Percentiles rank a stretch among this genome's conserved stretches.
Conservation (phyloP, 2,329 filamentous ascomycete species). For the Claviceps citrina region DNA sequence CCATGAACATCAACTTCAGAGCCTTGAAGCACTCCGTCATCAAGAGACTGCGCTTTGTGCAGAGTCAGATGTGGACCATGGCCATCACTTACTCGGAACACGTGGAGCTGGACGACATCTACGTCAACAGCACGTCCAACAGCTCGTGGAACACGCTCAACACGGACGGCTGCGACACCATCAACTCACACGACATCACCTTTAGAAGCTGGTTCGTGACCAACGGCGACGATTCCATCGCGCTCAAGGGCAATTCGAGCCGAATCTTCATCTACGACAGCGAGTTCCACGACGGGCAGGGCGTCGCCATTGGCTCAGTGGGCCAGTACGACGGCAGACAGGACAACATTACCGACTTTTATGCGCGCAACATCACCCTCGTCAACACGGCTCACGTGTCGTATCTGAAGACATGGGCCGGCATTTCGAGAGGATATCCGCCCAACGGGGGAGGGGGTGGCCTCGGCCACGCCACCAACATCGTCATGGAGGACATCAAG, state of each 20-base stretch:
- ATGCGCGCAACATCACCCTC: slow-evolving; percentile 30
- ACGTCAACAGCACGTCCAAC: slow-evolving; percentile 33
- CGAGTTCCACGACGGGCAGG: slow-evolving; percentile 32
- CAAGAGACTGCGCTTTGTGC: slow-evolving; percentile 32
- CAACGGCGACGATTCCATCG: slow-evolving; percentile 39
- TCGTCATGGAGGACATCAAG: slow-evolving; percentile 17
- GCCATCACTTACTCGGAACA: slow-evolving; percentile 33
- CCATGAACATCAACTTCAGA: slow-evolving; percentile 33
- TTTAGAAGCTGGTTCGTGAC: slow-evolving; percentile 34
- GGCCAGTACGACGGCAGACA: slow-evolving; percentile 34
- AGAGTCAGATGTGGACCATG: slow-evolving; percentile 47
- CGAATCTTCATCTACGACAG: slow-evolving; percentile 36
- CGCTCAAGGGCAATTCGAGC: slow-evolving; percentile 39
- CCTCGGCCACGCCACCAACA: slow-evolving; percentile 23
- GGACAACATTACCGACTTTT: slow-evolving; percentile 35
- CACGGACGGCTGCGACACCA: slow-evolving; percentile 34
- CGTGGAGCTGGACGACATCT: slow-evolving; percentile 33
- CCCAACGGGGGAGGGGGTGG: slow-evolving; percentile 45
- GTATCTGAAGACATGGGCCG: slow-evolving; percentile 47
- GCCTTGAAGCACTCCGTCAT: slow-evolving; percentile 32
- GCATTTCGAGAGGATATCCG: slow-evolving; percentile 31
- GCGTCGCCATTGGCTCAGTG: slow-evolving; percentile 41
- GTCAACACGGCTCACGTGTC: slow-evolving; percentile 30
- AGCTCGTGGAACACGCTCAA: slow-evolving; percentile 20
- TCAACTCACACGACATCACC: slow-evolving; percentile 35